Evolutionary conservation across 1,284 basidiomycete species (phyloP).

Genomic region (Tilletia indica): DNA sequence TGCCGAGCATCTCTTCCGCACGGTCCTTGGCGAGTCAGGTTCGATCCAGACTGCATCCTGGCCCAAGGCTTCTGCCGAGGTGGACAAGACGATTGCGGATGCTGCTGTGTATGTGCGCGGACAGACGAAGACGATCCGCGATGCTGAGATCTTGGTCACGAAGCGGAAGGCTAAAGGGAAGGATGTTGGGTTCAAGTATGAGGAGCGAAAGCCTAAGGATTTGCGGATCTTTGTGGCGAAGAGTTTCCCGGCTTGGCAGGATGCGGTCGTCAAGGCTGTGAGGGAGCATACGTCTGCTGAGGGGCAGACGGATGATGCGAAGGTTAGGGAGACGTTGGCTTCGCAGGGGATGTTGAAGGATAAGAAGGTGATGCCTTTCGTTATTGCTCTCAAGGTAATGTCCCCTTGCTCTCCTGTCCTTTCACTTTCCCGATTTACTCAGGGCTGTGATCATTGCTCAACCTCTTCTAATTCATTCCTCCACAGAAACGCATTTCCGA

Average conservation of each 20-base stretch:
- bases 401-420: slow-evolving; percentile 19
- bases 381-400: slow-evolving; percentile 81
- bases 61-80: slow-evolving; percentile 64
- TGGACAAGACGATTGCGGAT: slow-evolving; percentile 62
- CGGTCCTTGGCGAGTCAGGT: slow-evolving; percentile 69
- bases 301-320: slow-evolving; percentile 77
- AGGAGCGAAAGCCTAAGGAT: slow-evolving; percentile 64
- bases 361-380: slow-evolving; percentile 93
- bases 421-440: not conserved
- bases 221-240: slow-evolving; percentile 86
- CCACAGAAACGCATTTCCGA: slow-evolving; percentile 76
- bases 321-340: slow-evolving; percentile 70
- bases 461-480: not conserved
- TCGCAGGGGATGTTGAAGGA: slow-evolving; percentile 86
- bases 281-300: slow-evolving; percentile 67
- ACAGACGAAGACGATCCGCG: slow-evolving; percentile 83
- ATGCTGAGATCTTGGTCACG: slow-evolving; percentile 67
- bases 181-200: slow-evolving; percentile 34
- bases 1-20: slow-evolving; percentile 82
- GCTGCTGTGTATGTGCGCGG: slow-evolving; percentile 75
- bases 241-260: slow-evolving; percentile 90
- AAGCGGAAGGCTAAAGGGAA: slow-evolving; percentile 46
- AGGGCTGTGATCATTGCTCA: not conserved
- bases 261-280: slow-evolving; percentile 73
- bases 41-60: slow-evolving; percentile 80